Evolutionary conservation across 208 protist species (phyloP), one percentile per base, ranked within the genome.

Genomic region (Leishmania gerbilli): DNA sequence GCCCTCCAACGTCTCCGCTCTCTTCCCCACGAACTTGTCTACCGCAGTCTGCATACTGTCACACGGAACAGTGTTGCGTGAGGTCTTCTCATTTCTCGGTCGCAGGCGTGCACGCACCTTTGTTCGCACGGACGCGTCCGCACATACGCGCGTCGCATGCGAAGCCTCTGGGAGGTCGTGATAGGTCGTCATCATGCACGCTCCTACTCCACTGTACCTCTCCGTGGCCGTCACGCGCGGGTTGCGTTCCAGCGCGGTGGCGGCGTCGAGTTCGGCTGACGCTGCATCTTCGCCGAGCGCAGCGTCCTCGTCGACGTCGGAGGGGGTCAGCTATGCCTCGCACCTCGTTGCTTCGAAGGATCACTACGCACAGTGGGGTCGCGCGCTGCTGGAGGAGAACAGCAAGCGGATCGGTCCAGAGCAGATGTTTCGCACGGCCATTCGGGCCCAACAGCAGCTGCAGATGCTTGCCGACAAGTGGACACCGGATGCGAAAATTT

Each of bases 401-500:
- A 93, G 92, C 69, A 92, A 91, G 62, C 93, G 95, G 62, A 88
- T 96, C 64, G 93, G 93, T 0, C 93, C 92, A 13, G 92, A 95
- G 81, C 91, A 96, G 37, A 97, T 96, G 92, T 97, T 97, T 77
- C 87, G 84, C 74, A 96, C 92, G 0, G 95, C 91, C 24, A 95
- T 95, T 69, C 84, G 75, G 37, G 95, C 93, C 0, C 91, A 95
- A 71, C 89, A 96, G 85, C 95, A 97, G 64, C 79, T 97, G 47
- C 95, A 97, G 71, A 85, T 85, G 4, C 86, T 97, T 27, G 95
- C 95, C 0, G 92, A 96, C 74, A 95, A 95, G 82, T 97, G 95
- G 93, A 97, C 92, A 3, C 93, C 95, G 8, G 95, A 97, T 76
- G 95, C 95, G 27, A 97, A 97, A 83, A 94, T 97, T 58, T 97